Base-by-base conservation (phyloP, 2,329 filamentous ascomycete species). In the Alternaria infectoria region DNA sequence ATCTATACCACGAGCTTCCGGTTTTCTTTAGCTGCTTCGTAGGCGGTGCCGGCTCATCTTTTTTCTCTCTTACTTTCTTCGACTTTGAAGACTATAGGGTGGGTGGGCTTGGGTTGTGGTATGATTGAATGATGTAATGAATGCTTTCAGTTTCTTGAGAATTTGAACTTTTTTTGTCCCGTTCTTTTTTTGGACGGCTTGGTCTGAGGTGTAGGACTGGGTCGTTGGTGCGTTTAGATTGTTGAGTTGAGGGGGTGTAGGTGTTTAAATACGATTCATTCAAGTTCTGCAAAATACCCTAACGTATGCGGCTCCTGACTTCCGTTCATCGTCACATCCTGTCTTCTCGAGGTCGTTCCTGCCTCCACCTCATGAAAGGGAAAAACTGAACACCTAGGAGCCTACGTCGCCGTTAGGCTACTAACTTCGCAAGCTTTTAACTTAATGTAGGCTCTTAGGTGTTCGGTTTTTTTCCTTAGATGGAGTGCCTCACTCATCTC, bases 101-200 rank as follows among this genome's bases (percentile, higher is more conserved):
- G 54, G 43, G 40, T 46, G 46, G 55, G 36, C 30, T 19, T 32
- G 46, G 25, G 56, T 40, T 40, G 36, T 21, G 46, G 55, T 58
- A 59, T 36, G 58, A 61, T 32, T 61, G 52, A 61, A 61, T 57
- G 58, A 61, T 40, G 52, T 32, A 61, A 61, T 61, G 59, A 61
- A 51, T 9, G 32, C 19, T 45, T 46, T 58, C 19, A 28, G 26
- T 36, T 59, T 19, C 26, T 52, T 23, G 36, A 51, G 28, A 21
- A 30, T 36, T 51, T 36, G 49, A 6, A 32, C 19, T 36, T 32
- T 32, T 17, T 32, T 30, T 50, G 25, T 15, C 19, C 7, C n/a
- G 2, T 43, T 19, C 19, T 13, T 43, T 19, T 43, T 13, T 43
- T 43, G 13, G 15, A 19, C 43, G 10, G 2, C 17, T 45, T 21